Evolutionary conservation across 371 early-diverging fungal species (phyloP), one percentile per base, ranked within the genome.

Genomic region (Zychaea mexicana): DNA sequence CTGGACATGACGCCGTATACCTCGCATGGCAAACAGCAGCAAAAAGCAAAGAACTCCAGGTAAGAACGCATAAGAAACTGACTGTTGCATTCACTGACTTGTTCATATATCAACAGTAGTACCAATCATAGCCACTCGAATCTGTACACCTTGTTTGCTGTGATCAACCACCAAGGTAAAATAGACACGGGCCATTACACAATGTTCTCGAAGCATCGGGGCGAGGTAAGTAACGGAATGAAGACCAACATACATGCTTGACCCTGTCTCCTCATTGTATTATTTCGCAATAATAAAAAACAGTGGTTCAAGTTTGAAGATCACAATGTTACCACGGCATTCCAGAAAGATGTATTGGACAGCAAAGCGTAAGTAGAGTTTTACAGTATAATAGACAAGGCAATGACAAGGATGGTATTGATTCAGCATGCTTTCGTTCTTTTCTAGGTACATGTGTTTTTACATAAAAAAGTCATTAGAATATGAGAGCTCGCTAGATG

Each of bases 101-200:
- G 22, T 22, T 26, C 19, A 33, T 33, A 33, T 33, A 33, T 33
- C 33, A 33, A 33, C 12, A 33, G 33, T 42, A 42, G 42, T 42
- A 42, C n/a, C 0, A 42, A 7, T 15, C 13, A 4, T 9, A 30
- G 32, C 36, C 68, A 62, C 22, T 68, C 90, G 6, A 91, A 91
- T 73, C 72, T 86, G 36, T 98, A 98, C 70, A 78, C 84, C 1
- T 73, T 98, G 33, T 96, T 96, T 78, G 93, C 96, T 1, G 95
- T 97, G 3, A 89, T 96, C 26, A 93, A 92, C 54, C 98, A 98
- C 60, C 85, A 88, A 58, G 98, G 98, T 15, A 87, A 86, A 58
- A 76, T 96, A 65, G 94, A 97, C 59, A 94, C 95, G 0, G 98
- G 98, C 3, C 98, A 98, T 72, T 98, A 98, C 71, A 94, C 92